Base-by-base conservation (phyloP, 352 stramenopile genomes). In the Globisporangium nagaii region DNA sequence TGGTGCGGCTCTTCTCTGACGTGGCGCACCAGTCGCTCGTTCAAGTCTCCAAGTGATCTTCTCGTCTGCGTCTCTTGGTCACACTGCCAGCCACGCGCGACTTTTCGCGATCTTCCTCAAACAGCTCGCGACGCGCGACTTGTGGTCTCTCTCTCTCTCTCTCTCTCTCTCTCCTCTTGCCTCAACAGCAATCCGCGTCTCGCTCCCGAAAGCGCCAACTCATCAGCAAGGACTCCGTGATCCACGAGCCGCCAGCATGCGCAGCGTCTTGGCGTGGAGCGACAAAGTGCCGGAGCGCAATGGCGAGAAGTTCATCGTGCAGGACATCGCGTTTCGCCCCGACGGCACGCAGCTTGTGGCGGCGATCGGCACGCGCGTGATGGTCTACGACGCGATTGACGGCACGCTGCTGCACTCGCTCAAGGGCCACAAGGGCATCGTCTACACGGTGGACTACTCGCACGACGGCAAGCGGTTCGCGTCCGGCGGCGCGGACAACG, bases 361-460 rank as follows among this genome's bases (percentile, higher is more conserved):
- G 4, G 90, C 91, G 1, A 89, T 97, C 20, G 90, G 91, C 35
- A 92, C 79, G 22, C 84, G 90, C 19, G 90, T 98, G 39, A 76
- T 98, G 49, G 84, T 98, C 17, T 98, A 98, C 69, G 76, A 97
- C 42, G 84, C 88, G 3, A 64, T 75, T 2, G 83, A 97, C 47
- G 93, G 94, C 19, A 93, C 92, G 24, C 63, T 98, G 36, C 44
- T 97, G 31, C 77, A 97, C 46, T 97, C 87, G 12, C 71, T 98
- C 67, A 98, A 96, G 53, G 85, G 84, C 32, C 86, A 93, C 57
- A 92, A 96, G 45, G 86, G 86, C 50, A 91, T 82, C 15, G 94
- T 98, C 24, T 98, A 98, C 65, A 73, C 83, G 9, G 90, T 98
- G 13, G 83, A 94, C 56, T 98, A 96, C 56, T 66, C 80, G 2